A percentile compares a stretch with the other conserved stretches of the same genome.
phyloP scores from a whole-genome alignment of 2,329 filamentous ascomycete species.

The Aureobasidium sp. region DNA sequence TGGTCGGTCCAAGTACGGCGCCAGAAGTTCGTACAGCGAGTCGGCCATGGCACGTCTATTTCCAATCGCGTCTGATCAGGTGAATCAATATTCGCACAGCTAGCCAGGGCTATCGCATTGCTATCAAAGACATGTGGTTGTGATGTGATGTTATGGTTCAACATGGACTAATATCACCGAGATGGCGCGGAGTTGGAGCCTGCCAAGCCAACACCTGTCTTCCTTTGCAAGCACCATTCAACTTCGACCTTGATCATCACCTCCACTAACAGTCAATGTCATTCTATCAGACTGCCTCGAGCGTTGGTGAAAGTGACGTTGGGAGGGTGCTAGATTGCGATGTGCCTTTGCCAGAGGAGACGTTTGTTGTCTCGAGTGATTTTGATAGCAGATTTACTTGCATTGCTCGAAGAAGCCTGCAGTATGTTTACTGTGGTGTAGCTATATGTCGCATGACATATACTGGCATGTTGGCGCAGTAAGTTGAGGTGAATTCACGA shows the following conservation, averaged over 20 bases:
- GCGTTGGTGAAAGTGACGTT: no score
- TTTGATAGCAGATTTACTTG: not conserved
- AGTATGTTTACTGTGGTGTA: not conserved
- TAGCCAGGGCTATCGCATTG: not conserved
- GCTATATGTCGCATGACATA: not conserved
- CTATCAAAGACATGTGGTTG: not conserved
- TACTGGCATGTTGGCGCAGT: not conserved
- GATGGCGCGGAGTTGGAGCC: not conserved
- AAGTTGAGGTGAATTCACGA: not conserved
- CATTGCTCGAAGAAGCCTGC: not conserved
- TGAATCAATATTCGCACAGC: not conserved
- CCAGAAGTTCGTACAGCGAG: conserved; percentile 64
- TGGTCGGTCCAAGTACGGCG: conserved; percentile 47
- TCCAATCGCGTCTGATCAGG: not conserved
- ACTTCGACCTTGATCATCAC: not conserved
- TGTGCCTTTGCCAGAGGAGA: not conserved
- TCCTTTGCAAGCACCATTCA: not conserved
- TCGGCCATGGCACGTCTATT: conserved; percentile 34
- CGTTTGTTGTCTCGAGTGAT: not conserved
- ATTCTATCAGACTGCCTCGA: not conserved
- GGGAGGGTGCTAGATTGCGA: not conserved
- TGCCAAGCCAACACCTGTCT: conserved; percentile 2
- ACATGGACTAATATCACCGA: not conserved
- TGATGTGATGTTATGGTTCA: not conserved
- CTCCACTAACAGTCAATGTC: not conserved